These are phyloP conservation scores for Suhomyces kunorum DNA, from an alignment of 1,139 yeast genomes.

Conservation along the genomic window DNA sequence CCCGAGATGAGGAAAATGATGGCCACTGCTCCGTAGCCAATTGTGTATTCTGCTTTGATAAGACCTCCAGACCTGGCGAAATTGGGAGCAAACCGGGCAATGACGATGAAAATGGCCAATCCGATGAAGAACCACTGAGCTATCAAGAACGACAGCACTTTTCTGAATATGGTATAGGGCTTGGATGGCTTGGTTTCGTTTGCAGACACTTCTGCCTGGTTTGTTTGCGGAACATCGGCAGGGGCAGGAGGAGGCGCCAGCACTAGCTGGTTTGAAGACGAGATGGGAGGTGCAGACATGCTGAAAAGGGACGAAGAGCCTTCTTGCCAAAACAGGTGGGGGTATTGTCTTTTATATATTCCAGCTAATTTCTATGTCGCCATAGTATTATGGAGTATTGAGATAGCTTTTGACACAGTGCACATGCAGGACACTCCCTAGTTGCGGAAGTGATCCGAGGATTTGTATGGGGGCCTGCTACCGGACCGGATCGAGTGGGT, in stretches of 20 bases:
- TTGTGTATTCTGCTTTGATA: slow-evolving; percentile 70
- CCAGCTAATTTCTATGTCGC: background rate
- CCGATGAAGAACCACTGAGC: slow-evolving; percentile 74
- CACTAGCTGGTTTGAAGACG: background rate
- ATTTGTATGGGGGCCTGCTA: background rate
- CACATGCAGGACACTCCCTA: background rate
- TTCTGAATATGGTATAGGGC: background rate
- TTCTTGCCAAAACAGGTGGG: background rate
- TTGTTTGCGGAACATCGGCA: background rate
- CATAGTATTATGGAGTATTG: background rate
- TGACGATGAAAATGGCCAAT: slow-evolving; percentile 68
- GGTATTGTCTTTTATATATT: background rate
- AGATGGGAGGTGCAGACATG: background rate
- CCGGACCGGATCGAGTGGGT: background rate
- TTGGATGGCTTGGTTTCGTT: slow-evolving; percentile 1
- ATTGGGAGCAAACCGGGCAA: slow-evolving; percentile 76
- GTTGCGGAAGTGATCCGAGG: slow-evolving; percentile 5
- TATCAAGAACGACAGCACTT: slow-evolving; percentile 30
- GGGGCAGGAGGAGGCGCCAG: background rate
- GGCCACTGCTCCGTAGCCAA: slow-evolving; percentile 86
- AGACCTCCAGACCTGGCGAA: slow-evolving; percentile 83
- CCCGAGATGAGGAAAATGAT: slow-evolving; percentile 81
- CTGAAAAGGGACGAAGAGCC: background rate
- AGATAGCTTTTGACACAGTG: background rate
- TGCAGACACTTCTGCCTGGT: background rate